phyloP scores from a whole-genome alignment of 139 green algal species.

The Tetradesmus obliquus region DNA sequence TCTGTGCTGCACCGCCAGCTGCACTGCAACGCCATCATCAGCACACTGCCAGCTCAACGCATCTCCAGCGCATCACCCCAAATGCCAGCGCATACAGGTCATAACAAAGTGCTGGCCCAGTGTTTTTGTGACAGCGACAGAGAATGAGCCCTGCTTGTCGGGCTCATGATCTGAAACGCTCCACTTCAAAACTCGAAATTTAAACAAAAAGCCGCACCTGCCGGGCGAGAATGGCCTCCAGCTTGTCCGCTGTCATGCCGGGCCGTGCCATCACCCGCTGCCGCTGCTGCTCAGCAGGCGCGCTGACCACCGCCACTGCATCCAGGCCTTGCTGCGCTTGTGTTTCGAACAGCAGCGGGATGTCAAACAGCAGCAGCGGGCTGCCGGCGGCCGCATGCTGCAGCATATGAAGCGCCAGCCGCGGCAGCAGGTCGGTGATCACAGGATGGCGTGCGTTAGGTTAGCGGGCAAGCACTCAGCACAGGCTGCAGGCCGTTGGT shows the following conservation, averaged over 20 bases:
- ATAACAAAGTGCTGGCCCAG: no score
- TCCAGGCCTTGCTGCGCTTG: constrained; percentile 64
- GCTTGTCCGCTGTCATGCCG: constrained; percentile 82
- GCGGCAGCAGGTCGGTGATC: neutral
- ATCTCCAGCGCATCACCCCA: no score
- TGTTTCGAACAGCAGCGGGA: constrained; percentile 91
- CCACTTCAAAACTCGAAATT: neutral
- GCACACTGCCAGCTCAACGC: no score
- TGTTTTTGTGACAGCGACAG: no score
- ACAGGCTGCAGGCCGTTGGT: no score
- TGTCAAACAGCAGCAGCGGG: constrained; percentile 82
- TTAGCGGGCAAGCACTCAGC: no score
- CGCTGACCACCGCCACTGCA: constrained; percentile 79
- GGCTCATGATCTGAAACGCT: neutral
- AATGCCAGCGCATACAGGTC: no score
- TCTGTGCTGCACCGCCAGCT: no score
- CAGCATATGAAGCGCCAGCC: neutral
- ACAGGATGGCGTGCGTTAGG: neutral
- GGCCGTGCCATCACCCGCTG: constrained; percentile 79
- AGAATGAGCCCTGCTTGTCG: no score
- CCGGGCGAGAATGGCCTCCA: constrained; percentile 75
- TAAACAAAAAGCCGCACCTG: constrained; percentile 61
- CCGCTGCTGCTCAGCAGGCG: constrained; percentile 68
- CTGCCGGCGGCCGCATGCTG: constrained; percentile 35
- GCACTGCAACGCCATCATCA: no score